Evolutionary conservation across 2,329 filamentous ascomycete species (phyloP).

Genomic region (Penicillium crustosum): DNA sequence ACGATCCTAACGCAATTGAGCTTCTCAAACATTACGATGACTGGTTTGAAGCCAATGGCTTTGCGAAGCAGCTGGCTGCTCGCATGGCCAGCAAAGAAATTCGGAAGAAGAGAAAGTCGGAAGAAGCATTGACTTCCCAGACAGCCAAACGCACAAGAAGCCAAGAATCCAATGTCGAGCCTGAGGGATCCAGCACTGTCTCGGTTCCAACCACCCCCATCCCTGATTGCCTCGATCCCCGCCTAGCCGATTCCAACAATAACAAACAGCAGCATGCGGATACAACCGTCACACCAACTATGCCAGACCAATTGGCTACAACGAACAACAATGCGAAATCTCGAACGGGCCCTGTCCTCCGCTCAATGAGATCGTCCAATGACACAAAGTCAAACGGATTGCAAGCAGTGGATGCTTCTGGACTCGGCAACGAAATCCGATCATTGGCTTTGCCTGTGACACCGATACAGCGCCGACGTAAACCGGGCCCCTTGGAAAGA

Average conservation of each 20-base stretch:
- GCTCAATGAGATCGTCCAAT: neutral
- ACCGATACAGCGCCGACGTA: constrained; percentile 8
- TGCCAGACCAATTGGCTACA: neutral
- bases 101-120: constrained; percentile 55
- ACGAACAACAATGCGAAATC: neutral
- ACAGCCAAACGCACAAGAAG: constrained; percentile 6
- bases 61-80: constrained; percentile 73
- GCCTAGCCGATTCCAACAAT: constrained; percentile 23
- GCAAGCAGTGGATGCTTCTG: neutral
- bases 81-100: constrained; percentile 74
- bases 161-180: neutral
- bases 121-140: constrained; percentile 10
- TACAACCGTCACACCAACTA: constrained; percentile 1
- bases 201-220: constrained; percentile 2
- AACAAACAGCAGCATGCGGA: constrained; percentile 3
- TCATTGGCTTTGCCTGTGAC: constrained; percentile 12
- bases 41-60: constrained; percentile 73
- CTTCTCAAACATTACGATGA: constrained; percentile 67
- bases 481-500: neutral
- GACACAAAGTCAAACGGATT: neutral
- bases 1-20: constrained; percentile 64
- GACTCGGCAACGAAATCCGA: neutral
- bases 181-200: constrained; percentile 3
- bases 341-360: neutral
- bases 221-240: constrained; percentile 32